Base-by-base conservation (phyloP, 306 rosid species). In the Corylus americana region DNA sequence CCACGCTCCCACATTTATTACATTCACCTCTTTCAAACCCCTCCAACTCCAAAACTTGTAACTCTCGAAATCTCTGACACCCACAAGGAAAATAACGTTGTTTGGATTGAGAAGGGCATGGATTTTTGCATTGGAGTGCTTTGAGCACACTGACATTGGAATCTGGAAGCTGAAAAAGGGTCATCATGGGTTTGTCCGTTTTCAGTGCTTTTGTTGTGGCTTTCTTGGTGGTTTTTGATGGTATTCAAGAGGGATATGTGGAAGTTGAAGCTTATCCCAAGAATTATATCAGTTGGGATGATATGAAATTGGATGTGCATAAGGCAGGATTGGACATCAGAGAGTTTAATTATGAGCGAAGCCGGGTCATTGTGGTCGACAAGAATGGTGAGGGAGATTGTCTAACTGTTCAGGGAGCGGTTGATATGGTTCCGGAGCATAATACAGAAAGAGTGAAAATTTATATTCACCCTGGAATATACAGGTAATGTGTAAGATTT, bases 391-490 rank as follows among this genome's bases (percentile, higher is more conserved):
- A 69, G 20, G 98, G 99, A 54, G 83, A 93, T 72, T 93, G 97
- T 2, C 45, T 58, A 17, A 95, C 99, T 55, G 91, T 95, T 85
- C 98, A 92, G 86, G 98, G 92, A 39, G 98, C 98, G 0, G 90
- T 93, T 55, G 91, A 95, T 74, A 74, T 93, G 93, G 90, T 93
- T 82, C 96, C 98, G 22, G 49, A 82, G 20, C 70, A 82, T 25
- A 93, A 91, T 70, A 77, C 59, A 14, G 62, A 84, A 1, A 89
- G 99, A 70, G 88, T 90, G 44, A 93, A 93, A 77, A 95, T 95
- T 45, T 88, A 73, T 83, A 89, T 95, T 86, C 88, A 44, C 74
- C 97, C 99, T 3, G 99, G 98, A 74, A 80, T 87, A 85, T 95
- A 95, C 91, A 92, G 97, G 98, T 90, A 68, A 42, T 17, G 45